phyloP scores from a whole-genome alignment of 768 basidiomycete species.

The Dioszegia crocea region DNA sequence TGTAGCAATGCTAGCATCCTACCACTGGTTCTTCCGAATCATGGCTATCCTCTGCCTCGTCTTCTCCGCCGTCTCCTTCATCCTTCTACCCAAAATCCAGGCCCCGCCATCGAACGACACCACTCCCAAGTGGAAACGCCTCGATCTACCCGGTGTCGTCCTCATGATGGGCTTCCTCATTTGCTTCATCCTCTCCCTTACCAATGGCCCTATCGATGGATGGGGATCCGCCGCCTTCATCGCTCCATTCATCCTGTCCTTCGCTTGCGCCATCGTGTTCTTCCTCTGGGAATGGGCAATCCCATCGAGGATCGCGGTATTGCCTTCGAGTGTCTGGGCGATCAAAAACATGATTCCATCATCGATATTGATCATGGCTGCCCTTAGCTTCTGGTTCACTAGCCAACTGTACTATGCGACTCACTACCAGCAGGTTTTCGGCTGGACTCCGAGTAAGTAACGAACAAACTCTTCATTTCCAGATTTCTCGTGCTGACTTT shows the following conservation, averaged over 20 bases:
- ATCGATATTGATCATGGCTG: constrained; percentile 18
- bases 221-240: constrained; percentile 56
- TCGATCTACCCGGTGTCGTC: constrained; percentile 45
- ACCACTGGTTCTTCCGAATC: constrained; percentile 58
- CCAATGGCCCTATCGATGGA: constrained; percentile 55
- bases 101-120: constrained; percentile 21
- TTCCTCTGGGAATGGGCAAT: constrained; percentile 56
- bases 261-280: constrained; percentile 53
- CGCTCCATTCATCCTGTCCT: constrained; percentile 54
- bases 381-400: constrained; percentile 43
- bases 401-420: constrained; percentile 38
- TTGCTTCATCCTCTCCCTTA: constrained; percentile 45
- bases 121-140: constrained; percentile 35
- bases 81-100: constrained; percentile 32
- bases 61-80: constrained; percentile 49
- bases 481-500: not conserved
- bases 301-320: constrained; percentile 51
- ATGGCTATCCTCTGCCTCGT: constrained; percentile 53
- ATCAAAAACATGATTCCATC: constrained; percentile 40
- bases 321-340: constrained; percentile 37
- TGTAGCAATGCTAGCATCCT: constrained; percentile 41
- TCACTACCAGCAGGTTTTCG: constrained; percentile 29
- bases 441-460: constrained; percentile 21
- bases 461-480: too few relatives aligned
- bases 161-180: constrained; percentile 41